These are phyloP conservation scores for Anthracocystis panici-leucophaei DNA, from an alignment of 1,284 basidiomycete genomes.

Conservation along the genomic window DNA sequence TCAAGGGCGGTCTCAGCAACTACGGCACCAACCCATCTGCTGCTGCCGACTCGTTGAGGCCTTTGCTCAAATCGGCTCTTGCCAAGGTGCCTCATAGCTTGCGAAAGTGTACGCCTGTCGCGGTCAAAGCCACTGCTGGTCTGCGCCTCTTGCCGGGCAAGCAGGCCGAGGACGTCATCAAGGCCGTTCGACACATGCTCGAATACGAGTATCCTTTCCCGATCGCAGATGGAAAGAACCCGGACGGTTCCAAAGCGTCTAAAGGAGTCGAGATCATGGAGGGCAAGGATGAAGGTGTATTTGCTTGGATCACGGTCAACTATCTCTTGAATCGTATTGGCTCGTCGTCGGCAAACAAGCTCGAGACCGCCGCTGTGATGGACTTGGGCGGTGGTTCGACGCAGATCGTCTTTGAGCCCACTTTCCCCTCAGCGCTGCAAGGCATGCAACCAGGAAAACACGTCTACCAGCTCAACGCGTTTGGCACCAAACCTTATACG, in stretches of 20 bases:
- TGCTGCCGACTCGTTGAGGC: slow-evolving; percentile 85
- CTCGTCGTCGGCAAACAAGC: slow-evolving; percentile 68
- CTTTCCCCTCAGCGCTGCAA: slow-evolving; percentile 70
- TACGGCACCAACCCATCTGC: slow-evolving; percentile 75
- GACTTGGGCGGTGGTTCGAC: slow-evolving; percentile 97
- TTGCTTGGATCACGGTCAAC: slow-evolving; percentile 98
- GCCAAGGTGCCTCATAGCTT: slow-evolving; percentile 80
- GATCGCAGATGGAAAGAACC: slow-evolving; percentile 60
- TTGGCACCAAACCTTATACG: slow-evolving; percentile 59
- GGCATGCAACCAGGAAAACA: slow-evolving; percentile 87
- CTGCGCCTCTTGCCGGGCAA: slow-evolving; percentile 80
- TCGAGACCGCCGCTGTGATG: slow-evolving; percentile 84
- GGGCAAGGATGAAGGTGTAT: slow-evolving; percentile 90
- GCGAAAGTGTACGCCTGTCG: slow-evolving; percentile 83
- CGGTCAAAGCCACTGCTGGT: slow-evolving; percentile 95
- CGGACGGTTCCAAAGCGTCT: slow-evolving; percentile 21
- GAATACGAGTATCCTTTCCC: slow-evolving; percentile 80
- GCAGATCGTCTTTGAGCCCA: slow-evolving; percentile 96
- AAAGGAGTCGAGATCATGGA: slow-evolving; percentile 78
- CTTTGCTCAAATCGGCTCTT: slow-evolving; percentile 83
- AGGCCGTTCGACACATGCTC: slow-evolving; percentile 79
- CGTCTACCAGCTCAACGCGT: slow-evolving; percentile 81
- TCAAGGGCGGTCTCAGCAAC: slow-evolving; percentile 82
- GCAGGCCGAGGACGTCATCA: slow-evolving; percentile 81
- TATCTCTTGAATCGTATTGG: slow-evolving; percentile 73